Evolutionary conservation across 495 filamentous ascomycete genomes (phyloP).

Genomic region (Penicillium antarcticum): DNA sequence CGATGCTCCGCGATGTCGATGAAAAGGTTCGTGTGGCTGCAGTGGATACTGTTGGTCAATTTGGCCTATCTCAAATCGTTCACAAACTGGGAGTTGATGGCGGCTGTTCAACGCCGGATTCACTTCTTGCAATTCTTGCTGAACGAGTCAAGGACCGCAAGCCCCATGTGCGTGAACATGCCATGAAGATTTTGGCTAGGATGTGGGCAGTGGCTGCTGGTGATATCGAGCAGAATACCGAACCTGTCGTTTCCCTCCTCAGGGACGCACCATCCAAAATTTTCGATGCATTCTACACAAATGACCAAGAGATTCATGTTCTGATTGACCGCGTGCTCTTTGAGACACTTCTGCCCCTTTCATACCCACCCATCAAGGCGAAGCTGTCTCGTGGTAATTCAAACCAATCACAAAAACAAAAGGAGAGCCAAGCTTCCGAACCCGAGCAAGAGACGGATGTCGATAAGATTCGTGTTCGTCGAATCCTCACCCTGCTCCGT

Average conservation of each 20-base stretch:
- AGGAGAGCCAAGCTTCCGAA: conserved; percentile 46
- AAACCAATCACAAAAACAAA: conserved; percentile 58
- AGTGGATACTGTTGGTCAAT: conserved; percentile 72
- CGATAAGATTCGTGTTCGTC: conserved; percentile 81
- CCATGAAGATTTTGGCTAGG: conserved; percentile 75
- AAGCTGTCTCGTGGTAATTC: conserved; percentile 58
- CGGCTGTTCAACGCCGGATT: conserved; percentile 63
- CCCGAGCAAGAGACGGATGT: conserved; percentile 57
- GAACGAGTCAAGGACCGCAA: conserved; percentile 88
- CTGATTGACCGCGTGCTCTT: conserved; percentile 82
- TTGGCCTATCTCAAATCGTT: conserved; percentile 74
- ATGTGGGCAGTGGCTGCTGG: conserved; percentile 91
- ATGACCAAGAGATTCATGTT: conserved; percentile 81
- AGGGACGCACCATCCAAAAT: conserved; percentile 81
- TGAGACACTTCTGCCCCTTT: conserved; percentile 79
- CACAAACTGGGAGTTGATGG: conserved; percentile 74
- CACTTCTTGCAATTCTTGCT: conserved; percentile 73
- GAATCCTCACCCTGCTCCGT: conserved; percentile 75
- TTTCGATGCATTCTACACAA: conserved; percentile 84
- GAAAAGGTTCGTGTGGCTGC: conserved; percentile 88
- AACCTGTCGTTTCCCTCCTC: conserved; percentile 66
- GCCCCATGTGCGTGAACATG: conserved; percentile 74
- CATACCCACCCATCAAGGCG: conserved; percentile 75
- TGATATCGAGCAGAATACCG: conserved; percentile 80
- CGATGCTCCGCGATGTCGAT: conserved; percentile 82